phyloP scores from a whole-genome alignment of 805 yeast species.

The Pichia thaimueangensis region DNA sequence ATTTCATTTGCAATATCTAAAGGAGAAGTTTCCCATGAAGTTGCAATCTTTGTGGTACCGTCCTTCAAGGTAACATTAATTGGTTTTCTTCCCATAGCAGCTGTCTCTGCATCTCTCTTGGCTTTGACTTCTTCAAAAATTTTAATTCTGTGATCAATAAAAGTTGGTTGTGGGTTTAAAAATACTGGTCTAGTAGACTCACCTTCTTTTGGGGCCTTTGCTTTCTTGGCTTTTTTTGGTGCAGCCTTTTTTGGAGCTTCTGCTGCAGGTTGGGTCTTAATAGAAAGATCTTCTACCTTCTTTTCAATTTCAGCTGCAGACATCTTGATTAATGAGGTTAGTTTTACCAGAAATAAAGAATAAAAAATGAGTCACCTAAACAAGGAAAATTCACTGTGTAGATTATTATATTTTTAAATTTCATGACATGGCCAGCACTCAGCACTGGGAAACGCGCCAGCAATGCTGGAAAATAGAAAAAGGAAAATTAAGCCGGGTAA shows the following conservation, averaged over 20 bases:
- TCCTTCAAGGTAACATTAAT: constrained; percentile 82
- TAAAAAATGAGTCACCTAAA: no score
- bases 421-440: no score
- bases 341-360: no score
- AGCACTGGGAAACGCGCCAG: no score
- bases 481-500: no score
- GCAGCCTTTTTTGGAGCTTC: constrained; percentile 1
- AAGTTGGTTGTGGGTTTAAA: constrained; percentile 76
- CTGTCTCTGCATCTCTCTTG: constrained; percentile 66
- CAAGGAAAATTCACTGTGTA: no score
- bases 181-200: constrained; percentile 36
- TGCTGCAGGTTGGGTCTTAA: constrained; percentile 20
- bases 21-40: constrained; percentile 87
- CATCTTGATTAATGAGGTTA: no score
- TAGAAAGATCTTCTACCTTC: constrained; percentile 40
- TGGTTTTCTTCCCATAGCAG: constrained; percentile 49
- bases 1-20: constrained; percentile 75
- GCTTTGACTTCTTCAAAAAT: constrained; percentile 76
- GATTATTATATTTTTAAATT: no score
- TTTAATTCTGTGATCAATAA: constrained; percentile 69
- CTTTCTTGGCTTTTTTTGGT: constrained; percentile 17
- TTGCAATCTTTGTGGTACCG: constrained; percentile 72
- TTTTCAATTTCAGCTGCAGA: constrained; percentile 39
- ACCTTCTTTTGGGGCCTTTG: constrained; percentile 29
- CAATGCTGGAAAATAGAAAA: no score